These are phyloP conservation scores for Trichoderma koningiopsis DNA, from an alignment of 2,329 filamentous ascomycete species.

Conservation along the genomic window DNA sequence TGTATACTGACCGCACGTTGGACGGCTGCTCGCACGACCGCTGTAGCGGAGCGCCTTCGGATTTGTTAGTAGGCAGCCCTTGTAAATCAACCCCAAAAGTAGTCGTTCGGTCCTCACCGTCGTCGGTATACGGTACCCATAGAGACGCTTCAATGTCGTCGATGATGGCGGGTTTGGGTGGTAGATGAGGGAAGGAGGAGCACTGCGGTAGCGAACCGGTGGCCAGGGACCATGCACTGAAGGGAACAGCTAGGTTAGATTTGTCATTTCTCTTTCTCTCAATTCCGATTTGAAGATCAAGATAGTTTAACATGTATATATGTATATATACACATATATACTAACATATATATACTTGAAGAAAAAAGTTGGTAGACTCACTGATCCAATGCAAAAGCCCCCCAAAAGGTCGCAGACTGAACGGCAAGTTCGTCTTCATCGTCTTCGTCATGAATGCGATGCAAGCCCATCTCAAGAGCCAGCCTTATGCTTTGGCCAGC, in stretches of 20 bases:
- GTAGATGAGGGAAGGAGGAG: slow-evolving; percentile 58
- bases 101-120: slow-evolving; percentile 47
- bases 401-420: slow-evolving; percentile 63
- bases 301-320: too few relatives aligned
- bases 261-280: too few relatives aligned
- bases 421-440: slow-evolving; percentile 61
- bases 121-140: slow-evolving; percentile 62
- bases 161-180: slow-evolving; percentile 62
- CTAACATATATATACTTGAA: too few relatives aligned
- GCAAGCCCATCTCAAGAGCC: slow-evolving; percentile 71
- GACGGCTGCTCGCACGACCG: slow-evolving; percentile 63
- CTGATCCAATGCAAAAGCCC: slow-evolving; percentile 65
- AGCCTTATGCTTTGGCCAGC: slow-evolving; percentile 72
- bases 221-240: slow-evolving; percentile 65
- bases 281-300: too few relatives aligned
- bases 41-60: slow-evolving; percentile 53
- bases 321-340: too few relatives aligned
- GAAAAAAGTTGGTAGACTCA: slow-evolving; percentile 41
- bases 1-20: slow-evolving; percentile 68
- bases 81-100: background rate
- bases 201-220: slow-evolving; percentile 63
- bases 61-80: slow-evolving; percentile 6
- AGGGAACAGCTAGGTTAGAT: slow-evolving; percentile 29
- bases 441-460: slow-evolving; percentile 53
- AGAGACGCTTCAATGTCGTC: slow-evolving; percentile 61